These are phyloP conservation scores for Apophysomyces sp. DNA, from an alignment of 371 early-diverging fungal genomes.

Conservation along the genomic window DNA sequence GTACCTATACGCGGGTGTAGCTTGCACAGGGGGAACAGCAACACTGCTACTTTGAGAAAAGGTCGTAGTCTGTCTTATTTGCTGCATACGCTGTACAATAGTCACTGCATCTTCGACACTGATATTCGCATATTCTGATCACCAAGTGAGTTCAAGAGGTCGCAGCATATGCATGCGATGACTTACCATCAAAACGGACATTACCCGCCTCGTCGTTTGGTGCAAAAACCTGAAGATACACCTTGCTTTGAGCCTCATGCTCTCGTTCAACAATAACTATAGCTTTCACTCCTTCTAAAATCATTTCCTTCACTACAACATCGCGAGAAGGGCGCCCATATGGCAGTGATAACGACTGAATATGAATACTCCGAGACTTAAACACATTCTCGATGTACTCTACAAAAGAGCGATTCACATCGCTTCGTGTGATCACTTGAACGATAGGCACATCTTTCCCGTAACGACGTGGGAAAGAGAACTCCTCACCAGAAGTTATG, in stretches of 20 bases:
- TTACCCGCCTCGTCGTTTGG: conserved; percentile 11
- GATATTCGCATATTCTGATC: conserved; percentile 23
- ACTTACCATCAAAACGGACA: conserved; percentile 32
- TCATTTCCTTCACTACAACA: conserved; percentile 26
- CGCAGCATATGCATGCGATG: background rate
- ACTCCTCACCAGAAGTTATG: background rate
- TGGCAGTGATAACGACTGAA: conserved; percentile 10
- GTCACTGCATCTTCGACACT: conserved; percentile 24
- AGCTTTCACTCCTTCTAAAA: conserved; percentile 51
- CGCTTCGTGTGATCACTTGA: conserved; percentile 15
- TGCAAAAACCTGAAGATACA: conserved; percentile 31
- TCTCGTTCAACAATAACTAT: conserved; percentile 46
- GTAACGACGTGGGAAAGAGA: background rate
- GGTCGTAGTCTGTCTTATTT: background rate
- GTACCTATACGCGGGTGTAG: background rate
- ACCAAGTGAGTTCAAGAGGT: background rate
- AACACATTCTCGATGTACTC: conserved; percentile 19
- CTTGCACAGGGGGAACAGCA: background rate
- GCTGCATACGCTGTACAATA: conserved; percentile 16
- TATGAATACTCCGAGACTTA: conserved; percentile 2
- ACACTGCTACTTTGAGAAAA: background rate
- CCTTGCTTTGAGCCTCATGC: conserved; percentile 27
- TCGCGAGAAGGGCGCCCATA: conserved; percentile 11
- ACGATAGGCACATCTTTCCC: conserved; percentile 15
- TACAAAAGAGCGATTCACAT: conserved; percentile 10